These are phyloP conservation scores for Nicotiana obtusifolia DNA, from an alignment of 257 asterid species.

Conservation along the genomic window DNA sequence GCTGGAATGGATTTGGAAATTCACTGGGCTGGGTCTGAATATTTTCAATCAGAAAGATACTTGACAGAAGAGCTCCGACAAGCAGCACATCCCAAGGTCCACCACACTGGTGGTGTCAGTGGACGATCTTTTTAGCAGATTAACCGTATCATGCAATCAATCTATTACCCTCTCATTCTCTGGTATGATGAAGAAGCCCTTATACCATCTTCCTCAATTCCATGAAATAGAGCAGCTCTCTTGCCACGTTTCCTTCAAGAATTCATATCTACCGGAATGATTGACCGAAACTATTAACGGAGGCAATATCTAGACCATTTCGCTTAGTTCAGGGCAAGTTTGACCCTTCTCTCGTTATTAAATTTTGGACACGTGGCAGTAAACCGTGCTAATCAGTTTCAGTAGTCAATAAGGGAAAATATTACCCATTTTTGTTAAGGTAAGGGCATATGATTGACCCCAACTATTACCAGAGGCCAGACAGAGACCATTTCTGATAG, in stretches of 20 bases:
- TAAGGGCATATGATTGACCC: no score
- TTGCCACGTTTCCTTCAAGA: conserved; percentile 55
- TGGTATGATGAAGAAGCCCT: conserved; percentile 65
- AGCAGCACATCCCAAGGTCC: no score
- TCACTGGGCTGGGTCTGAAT: no score
- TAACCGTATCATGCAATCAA: conserved; percentile 76
- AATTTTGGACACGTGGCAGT: not conserved
- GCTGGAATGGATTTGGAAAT: no score
- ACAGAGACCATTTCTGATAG: no score
- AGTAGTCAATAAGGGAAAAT: no score
- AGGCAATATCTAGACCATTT: not conserved
- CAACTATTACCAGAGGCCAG: no score
- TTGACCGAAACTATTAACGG: not conserved
- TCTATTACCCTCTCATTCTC: conserved; percentile 72
- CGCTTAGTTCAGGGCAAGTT: not conserved
- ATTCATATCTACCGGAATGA: not conserved
- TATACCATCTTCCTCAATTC: conserved; percentile 91
- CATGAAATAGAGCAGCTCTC: conserved; percentile 79
- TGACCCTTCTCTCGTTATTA: not conserved
- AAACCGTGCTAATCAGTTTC: no score
- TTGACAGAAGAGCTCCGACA: no score
- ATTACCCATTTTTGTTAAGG: no score
- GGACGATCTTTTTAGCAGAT: conserved; percentile 48
- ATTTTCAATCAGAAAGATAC: no score
- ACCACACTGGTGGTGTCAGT: no score